A percentile compares a stretch with the other conserved stretches of the same genome.
These are phyloP conservation scores for Helotiales sp. DNA, from an alignment of 2,329 filamentous ascomycete species.

Conservation along the genomic window DNA sequence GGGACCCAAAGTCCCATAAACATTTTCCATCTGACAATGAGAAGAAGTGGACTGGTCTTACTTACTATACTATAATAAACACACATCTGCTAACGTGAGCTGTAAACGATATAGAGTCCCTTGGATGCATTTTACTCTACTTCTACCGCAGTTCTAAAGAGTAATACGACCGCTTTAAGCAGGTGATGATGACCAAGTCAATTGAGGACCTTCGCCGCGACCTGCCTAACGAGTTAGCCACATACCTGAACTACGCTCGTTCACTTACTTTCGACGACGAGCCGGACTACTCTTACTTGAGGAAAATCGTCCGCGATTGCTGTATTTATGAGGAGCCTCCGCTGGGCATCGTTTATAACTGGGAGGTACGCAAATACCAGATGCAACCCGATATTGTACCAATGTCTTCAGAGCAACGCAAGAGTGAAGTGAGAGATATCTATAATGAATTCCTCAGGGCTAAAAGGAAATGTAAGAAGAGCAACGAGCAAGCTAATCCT, in stretches of 20 bases:
- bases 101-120: slow-evolving; percentile 99
- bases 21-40: slow-evolving; percentile 99
- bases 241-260: slow-evolving; percentile 99
- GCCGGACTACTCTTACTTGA: slow-evolving; percentile 98
- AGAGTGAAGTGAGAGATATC: too few relatives aligned
- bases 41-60: slow-evolving; percentile 99
- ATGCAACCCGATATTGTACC: too few relatives aligned
- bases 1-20: slow-evolving; percentile 99
- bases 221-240: slow-evolving; percentile 99
- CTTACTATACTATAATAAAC: slow-evolving; percentile 98
- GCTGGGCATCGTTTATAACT: slow-evolving; percentile 99
- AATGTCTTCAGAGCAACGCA: too few relatives aligned
- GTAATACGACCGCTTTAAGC: slow-evolving; percentile 99
- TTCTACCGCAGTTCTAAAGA: slow-evolving; percentile 99
- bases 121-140: slow-evolving; percentile 99
- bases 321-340: slow-evolving; percentile 99
- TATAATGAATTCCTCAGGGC: too few relatives aligned
- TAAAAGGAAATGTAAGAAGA: too few relatives aligned
- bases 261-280: slow-evolving; percentile 99
- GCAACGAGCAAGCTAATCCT: too few relatives aligned
- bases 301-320: slow-evolving; percentile 99
- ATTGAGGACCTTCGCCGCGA: slow-evolving; percentile 98
- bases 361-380: slow-evolving; percentile 99
- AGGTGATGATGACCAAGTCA: slow-evolving; percentile 99
- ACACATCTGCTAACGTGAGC: slow-evolving; percentile 93